A percentile compares a stretch with the other conserved stretches of the same genome.
Conservation (phyloP, 495 filamentous ascomycete genomes). For the Annulohypoxylon bovei region DNA sequence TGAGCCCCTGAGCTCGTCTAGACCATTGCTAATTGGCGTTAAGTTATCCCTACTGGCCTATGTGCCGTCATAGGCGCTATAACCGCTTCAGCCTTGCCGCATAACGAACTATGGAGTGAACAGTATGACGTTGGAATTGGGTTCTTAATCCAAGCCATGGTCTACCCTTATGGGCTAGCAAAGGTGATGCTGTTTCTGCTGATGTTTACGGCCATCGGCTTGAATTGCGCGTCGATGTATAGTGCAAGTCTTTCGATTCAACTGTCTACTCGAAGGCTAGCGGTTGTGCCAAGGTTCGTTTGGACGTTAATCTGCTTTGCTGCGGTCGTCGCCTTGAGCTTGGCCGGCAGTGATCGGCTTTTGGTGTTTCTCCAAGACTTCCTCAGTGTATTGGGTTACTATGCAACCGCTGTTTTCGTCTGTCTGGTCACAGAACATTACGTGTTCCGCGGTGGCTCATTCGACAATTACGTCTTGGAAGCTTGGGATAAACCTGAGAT, state of each 20-base stretch:
- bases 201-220: constrained; percentile 60
- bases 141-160: constrained; percentile 62
- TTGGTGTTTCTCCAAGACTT: constrained; percentile 61
- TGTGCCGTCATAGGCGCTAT: constrained; percentile 64
- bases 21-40: constrained; percentile 11
- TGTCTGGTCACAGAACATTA: constrained; percentile 70
- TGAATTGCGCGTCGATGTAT: constrained; percentile 58
- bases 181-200: constrained; percentile 68
- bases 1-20: constrained; percentile 43
- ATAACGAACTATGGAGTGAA: constrained; percentile 56
- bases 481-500: constrained; percentile 60
- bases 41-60: constrained; percentile 64
- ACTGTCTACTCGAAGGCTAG: constrained; percentile 49
- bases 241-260: constrained; percentile 57
- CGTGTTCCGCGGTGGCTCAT: constrained; percentile 59
- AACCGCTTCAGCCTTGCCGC: constrained; percentile 62
- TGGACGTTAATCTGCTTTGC: constrained; percentile 59
- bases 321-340: constrained; percentile 51
- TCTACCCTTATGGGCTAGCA: constrained; percentile 66
- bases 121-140: constrained; percentile 67
- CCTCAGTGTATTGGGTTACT: constrained; percentile 68
- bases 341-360: constrained; percentile 60
- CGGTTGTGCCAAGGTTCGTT: constrained; percentile 57
- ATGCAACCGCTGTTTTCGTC: constrained; percentile 65
- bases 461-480: constrained; percentile 58